These are phyloP conservation scores for Leptomonas pyrrhocoris DNA, from an alignment of 208 protist species.

Conservation along the genomic window DNA sequence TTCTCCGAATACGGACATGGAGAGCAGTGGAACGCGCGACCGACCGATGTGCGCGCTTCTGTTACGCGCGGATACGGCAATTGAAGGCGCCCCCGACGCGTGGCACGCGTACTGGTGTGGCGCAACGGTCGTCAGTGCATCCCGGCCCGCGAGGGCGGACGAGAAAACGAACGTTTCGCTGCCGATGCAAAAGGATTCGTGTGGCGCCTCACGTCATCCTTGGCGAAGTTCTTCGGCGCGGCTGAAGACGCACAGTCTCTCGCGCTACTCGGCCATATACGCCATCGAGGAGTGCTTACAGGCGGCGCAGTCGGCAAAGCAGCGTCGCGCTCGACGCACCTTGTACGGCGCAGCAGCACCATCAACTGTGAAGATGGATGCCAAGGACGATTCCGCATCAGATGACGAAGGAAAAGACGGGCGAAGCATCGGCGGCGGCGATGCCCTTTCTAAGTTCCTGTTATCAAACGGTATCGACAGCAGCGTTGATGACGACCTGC, in stretches of 20 bases:
- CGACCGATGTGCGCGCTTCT: constrained; percentile 36
- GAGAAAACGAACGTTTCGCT: neutral
- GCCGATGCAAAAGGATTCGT: neutral
- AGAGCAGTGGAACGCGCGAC: neutral
- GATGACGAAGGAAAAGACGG: neutral
- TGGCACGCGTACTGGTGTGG: constrained; percentile 12
- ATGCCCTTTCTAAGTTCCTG: neutral
- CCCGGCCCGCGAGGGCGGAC: constrained; percentile 7
- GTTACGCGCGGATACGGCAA: constrained; percentile 53
- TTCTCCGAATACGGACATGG: neutral
- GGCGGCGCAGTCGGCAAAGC: constrained; percentile 26
- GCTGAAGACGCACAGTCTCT: constrained; percentile 1
- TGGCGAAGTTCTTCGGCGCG: constrained; percentile 8
- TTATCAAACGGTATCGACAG: neutral
- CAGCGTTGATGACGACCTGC: neutral
- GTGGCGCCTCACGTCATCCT: neutral
- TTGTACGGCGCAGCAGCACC: constrained; percentile 11
- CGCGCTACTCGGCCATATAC: constrained; percentile 19
- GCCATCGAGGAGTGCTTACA: constrained; percentile 23
- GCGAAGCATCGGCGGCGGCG: neutral
- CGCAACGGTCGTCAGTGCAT: constrained; percentile 1
- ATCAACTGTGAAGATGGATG: neutral
- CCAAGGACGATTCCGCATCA: neutral
- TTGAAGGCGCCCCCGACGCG: constrained; percentile 26
- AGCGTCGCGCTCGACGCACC: constrained; percentile 19